Conservation (phyloP, 371 early-diverging fungal species). For the Umbelopsis sp. region DNA sequence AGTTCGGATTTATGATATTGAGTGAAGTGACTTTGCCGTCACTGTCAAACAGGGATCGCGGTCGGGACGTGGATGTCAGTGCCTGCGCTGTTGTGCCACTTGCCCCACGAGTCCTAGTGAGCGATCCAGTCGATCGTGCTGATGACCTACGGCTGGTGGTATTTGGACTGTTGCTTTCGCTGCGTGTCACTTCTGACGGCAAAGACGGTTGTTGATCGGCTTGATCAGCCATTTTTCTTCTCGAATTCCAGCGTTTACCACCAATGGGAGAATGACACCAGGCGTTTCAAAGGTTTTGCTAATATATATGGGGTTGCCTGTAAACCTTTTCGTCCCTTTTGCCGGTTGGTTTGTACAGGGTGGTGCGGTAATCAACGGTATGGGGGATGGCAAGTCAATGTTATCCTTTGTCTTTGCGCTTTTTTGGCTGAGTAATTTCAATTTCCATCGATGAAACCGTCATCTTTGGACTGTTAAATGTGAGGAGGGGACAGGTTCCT, state of each 20-base stretch:
- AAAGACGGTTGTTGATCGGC: constrained; percentile 7
- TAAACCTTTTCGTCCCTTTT: neutral
- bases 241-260: constrained; percentile 3
- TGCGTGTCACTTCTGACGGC: constrained; percentile 8
- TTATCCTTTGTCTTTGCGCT: neutral
- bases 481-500: no score
- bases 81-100: constrained; percentile 4
- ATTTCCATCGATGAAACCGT: neutral
- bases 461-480: neutral
- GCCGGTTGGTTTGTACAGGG: neutral
- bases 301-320: neutral
- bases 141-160: neutral
- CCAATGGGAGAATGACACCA: neutral
- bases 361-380: neutral
- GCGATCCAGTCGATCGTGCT: neutral
- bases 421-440: constrained; percentile 2
- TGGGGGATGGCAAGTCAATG: neutral
- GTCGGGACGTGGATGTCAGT: constrained; percentile 5
- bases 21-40: constrained; percentile 47
- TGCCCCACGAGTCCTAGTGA: neutral
- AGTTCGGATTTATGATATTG: constrained; percentile 40
- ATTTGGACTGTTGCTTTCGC: constrained; percentile 5
- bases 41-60: constrained; percentile 45
- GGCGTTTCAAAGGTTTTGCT: neutral
- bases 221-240: constrained; percentile 15